Base-by-base conservation (phyloP, 1,284 basidiomycete genomes). In the Tetrapyrgos nigripes region DNA sequence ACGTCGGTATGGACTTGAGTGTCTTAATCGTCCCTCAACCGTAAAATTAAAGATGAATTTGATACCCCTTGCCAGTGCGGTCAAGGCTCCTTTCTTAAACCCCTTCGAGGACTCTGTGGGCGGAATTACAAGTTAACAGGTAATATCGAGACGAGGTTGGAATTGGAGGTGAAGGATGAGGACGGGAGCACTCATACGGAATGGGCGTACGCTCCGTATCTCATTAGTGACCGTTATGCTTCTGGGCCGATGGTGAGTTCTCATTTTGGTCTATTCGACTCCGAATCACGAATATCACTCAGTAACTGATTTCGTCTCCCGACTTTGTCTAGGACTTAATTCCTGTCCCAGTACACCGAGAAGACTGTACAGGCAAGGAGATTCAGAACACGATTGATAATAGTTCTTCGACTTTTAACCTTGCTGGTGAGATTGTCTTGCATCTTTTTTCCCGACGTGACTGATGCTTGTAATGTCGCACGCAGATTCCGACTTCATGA, bases 121-220 rank as follows among this genome's bases (percentile, higher is more conserved):
- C 67, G 64, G 26, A n/a, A 46, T 2, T 72, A 65, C 50, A 10
- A 6, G 6, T 27, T 35, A n/a, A 62, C 65, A 51, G 71, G 70
- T 1, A 64, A 71, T 43, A 64, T 66, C 31, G 67, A 73, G 57
- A 72, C 71, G 17, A 62, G 62, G 19, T 60, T 73, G 29, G 59
- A 68, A 21, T 52, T 71, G 6, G 57, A 50, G 27, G 53, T 57
- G 4, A 35, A 52, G 13, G 56, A 66, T 29, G 49, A 65, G 21
- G 31, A 53, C 21, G 47, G 48, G 2, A 24, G 27, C 10, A 45
- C 11, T 8, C 55, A 37, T 21, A 65, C 53, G n/a, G 67, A 72
- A 48, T 71, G 63, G 60, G 67, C 66, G 1, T 73, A 75, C 55
- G 66, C 64, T 13, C 72, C 72, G 1, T 73, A 68, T 53, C 50